These are phyloP conservation scores for Tricholoma bakamatsutake DNA, from an alignment of 768 basidiomycete species.

Conservation along the genomic window DNA sequence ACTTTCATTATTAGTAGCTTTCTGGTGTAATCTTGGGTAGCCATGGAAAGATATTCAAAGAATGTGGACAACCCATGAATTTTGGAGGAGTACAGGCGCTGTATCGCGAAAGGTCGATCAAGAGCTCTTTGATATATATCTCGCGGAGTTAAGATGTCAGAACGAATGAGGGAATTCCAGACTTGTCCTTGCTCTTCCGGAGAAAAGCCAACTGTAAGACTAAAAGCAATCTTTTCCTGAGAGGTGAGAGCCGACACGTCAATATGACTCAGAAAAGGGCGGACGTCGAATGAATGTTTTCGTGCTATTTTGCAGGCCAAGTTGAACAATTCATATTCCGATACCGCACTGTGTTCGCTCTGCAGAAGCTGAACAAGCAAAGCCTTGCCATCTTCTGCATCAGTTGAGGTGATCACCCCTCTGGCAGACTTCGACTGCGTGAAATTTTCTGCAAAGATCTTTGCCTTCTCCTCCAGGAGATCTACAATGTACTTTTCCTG, in stretches of 20 bases:
- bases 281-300: conserved; percentile 38
- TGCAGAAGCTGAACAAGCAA: conserved; percentile 42
- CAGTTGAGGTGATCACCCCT: conserved; percentile 17
- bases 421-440: conserved; percentile 19
- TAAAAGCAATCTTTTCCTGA: conserved; percentile 49
- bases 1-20: conserved; percentile 58
- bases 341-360: conserved; percentile 45
- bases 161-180: conserved; percentile 61
- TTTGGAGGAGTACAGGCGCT: conserved; percentile 55
- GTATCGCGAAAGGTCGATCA: conserved; percentile 47
- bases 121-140: conserved; percentile 50
- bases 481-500: conserved; percentile 44
- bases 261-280: conserved; percentile 42
- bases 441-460: conserved; percentile 41
- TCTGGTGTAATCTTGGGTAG: conserved; percentile 50
- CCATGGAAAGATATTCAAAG: conserved; percentile 55
- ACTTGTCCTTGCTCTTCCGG: conserved; percentile 39
- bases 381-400: conserved; percentile 33
- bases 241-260: conserved; percentile 52
- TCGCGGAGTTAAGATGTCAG: conserved; percentile 46
- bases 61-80: conserved; percentile 48
- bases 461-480: conserved; percentile 40
- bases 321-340: conserved; percentile 58
- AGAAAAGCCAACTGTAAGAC: conserved; percentile 32
- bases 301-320: conserved; percentile 41